Conservation (phyloP, 306 rosid species). For the Prunus dulcis region DNA sequence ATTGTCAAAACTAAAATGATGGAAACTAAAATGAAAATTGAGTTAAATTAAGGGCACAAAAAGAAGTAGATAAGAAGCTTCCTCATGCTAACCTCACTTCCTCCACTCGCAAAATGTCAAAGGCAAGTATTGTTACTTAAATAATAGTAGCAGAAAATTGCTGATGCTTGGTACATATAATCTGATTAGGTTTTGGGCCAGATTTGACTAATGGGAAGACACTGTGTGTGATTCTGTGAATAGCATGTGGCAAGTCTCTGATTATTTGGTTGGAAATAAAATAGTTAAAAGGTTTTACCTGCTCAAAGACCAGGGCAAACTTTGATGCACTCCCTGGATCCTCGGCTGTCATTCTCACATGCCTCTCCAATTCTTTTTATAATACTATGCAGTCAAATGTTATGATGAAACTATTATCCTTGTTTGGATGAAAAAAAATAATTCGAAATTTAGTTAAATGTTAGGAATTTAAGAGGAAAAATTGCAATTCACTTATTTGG, state of each 20-base stretch:
- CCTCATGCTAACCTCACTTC: too few species aligned
- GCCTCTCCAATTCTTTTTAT: not conserved
- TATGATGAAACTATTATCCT: not conserved
- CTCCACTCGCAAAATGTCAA: too few species aligned
- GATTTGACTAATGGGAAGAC: not conserved
- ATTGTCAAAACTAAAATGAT: too few species aligned
- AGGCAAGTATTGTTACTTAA: too few species aligned
- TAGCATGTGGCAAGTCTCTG: not conserved
- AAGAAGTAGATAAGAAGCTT: too few species aligned
- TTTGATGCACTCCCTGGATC: slow-evolving; percentile 10
- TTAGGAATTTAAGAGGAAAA: not conserved
- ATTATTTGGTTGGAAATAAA: not conserved
- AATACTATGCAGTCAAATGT: not conserved
- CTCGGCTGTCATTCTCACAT: slow-evolving; percentile 13
- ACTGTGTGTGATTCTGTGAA: not conserved
- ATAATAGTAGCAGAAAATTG: not conserved
- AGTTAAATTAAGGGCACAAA: too few species aligned
- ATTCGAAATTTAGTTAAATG: not conserved
- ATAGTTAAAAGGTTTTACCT: not conserved
- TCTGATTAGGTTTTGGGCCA: not conserved
- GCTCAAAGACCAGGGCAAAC: not conserved
- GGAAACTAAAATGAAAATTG: too few species aligned
- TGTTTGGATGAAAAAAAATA: not conserved
- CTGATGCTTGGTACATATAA: not conserved
- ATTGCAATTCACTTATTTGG: too few species aligned